These are phyloP conservation scores for Monilinia fructigena DNA, from an alignment of 2,329 filamentous ascomycete species.

Conservation along the genomic window DNA sequence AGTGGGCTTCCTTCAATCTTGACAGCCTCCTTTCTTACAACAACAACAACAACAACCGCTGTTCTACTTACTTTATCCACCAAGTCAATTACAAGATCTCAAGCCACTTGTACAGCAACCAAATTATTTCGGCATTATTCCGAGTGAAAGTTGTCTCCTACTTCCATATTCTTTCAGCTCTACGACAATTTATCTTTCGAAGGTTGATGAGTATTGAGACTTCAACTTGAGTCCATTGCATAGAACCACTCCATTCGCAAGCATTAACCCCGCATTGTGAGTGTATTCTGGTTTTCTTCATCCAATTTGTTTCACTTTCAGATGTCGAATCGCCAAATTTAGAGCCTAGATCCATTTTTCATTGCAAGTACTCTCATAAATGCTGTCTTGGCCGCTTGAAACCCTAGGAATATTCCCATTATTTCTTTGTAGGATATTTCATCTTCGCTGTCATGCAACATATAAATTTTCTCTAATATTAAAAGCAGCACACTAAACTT, in stretches of 20 bases:
- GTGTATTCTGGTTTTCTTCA: background rate
- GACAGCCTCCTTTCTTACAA: background rate
- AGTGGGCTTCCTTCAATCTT: background rate
- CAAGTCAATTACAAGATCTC: background rate
- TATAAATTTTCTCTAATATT: too few species aligned
- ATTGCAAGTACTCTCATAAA: too few species aligned
- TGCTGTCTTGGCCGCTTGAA: background rate
- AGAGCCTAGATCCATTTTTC: background rate
- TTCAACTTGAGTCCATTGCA: background rate
- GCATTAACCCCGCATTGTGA: background rate
- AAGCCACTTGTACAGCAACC: background rate
- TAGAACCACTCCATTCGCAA: background rate
- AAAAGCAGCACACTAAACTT: background rate
- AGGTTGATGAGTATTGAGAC: background rate
- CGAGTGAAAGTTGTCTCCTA: background rate
- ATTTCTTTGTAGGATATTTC: background rate
- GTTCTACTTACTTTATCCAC: too few species aligned
- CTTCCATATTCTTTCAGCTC: background rate
- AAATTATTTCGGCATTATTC: background rate
- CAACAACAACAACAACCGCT: background rate
- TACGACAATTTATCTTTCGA: background rate
- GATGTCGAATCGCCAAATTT: background rate
- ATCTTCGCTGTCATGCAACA: background rate
- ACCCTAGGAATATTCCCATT: background rate
- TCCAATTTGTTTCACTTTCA: background rate